These are phyloP conservation scores for Platanthera zijinensis DNA, from an alignment of 106 monocot genomes.

Conservation along the genomic window DNA sequence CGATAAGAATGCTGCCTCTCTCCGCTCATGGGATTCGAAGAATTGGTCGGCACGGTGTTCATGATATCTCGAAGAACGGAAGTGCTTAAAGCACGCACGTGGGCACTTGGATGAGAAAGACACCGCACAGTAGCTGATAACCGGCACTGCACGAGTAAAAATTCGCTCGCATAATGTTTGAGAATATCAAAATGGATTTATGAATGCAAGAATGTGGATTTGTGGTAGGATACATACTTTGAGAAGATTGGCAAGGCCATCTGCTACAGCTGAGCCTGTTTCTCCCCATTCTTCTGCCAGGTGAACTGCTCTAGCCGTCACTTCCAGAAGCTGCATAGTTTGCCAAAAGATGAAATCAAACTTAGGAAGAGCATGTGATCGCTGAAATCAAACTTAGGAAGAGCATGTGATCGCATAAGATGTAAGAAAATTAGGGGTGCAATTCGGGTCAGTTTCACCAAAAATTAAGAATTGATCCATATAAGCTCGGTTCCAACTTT, in stretches of 20 bases:
- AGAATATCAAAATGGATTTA: constrained; percentile 1
- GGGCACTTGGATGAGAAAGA: constrained; percentile 95
- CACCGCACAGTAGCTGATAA: constrained; percentile 82
- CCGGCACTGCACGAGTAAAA: constrained; percentile 51
- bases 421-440: not conserved
- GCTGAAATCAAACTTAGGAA: constrained; percentile 6
- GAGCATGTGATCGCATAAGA: not conserved
- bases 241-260: constrained; percentile 81
- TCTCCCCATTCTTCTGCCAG: constrained; percentile 75
- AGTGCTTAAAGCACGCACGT: constrained; percentile 81
- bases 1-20: constrained; percentile 36
- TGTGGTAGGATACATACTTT: constrained; percentile 33
- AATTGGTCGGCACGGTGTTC: constrained; percentile 32
- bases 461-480: too few relatives aligned
- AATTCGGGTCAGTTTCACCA: not conserved
- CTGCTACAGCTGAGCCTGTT: constrained; percentile 65
- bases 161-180: not conserved
- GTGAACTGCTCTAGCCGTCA: constrained; percentile 82
- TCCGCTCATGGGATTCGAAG: constrained; percentile 12
- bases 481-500: too few relatives aligned
- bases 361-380: not conserved
- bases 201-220: not conserved
- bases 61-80: constrained; percentile 76
- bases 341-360: constrained; percentile 8
- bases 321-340: constrained; percentile 78